Conservation (phyloP, 2,329 filamentous ascomycete genomes). For the Clarireedia homoeocarpa region DNA sequence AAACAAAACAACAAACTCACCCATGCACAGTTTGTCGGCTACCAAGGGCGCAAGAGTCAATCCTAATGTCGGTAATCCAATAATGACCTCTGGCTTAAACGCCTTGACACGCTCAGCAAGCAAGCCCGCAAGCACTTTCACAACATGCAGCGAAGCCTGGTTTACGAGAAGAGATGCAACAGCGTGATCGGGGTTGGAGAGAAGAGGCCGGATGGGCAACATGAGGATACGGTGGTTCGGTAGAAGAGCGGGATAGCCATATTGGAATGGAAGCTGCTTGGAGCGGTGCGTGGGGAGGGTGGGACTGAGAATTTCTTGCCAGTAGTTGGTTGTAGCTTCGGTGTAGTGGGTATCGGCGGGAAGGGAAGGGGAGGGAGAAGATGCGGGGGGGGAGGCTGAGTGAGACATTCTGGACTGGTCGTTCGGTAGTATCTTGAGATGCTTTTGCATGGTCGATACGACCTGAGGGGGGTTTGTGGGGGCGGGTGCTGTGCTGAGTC, state of each 20-base stretch:
- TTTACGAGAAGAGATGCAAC: constrained; percentile 24
- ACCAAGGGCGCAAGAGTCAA: constrained; percentile 19
- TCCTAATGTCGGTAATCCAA: constrained; percentile 25
- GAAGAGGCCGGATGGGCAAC: constrained; percentile 20
- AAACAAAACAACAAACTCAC: constrained; percentile 10
- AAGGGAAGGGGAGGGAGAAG: not conserved
- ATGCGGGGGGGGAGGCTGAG: not conserved
- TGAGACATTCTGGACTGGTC: not conserved
- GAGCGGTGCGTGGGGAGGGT: not conserved
- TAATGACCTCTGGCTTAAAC: constrained; percentile 18
- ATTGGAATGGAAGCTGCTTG: constrained; percentile 17
- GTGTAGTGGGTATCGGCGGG: constrained; percentile 14
- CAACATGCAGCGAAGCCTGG: constrained; percentile 21
- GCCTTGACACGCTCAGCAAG: constrained; percentile 12
- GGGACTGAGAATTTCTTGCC: constrained; percentile 18
- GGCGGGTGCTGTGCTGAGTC: not conserved
- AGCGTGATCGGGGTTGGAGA: constrained; percentile 12
- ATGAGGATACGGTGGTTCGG: constrained; percentile 19
- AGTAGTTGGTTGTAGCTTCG: constrained; percentile 23
- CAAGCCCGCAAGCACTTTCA: constrained; percentile 11
- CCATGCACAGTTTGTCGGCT: constrained; percentile 16
- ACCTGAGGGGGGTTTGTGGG: not conserved
- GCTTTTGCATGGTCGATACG: not conserved
- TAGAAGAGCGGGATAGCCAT: constrained; percentile 16
- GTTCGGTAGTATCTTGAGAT: not conserved